Conservation (phyloP, 768 basidiomycete genomes). For the Krasilnikovozyma curviuscula region DNA sequence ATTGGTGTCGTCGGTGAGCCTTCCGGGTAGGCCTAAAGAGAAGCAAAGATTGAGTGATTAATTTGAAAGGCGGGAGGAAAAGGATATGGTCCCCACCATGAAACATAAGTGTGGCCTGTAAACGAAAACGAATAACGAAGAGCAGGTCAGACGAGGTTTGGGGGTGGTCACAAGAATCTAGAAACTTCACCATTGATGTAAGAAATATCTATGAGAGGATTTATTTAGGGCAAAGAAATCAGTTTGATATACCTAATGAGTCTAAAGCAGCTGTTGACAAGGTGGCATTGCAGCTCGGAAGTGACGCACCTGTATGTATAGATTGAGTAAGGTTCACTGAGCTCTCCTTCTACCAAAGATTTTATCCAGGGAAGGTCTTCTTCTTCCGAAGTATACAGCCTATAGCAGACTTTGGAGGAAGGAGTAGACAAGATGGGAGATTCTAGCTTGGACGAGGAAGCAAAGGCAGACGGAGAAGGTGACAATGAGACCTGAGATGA, state of each 20-base stretch:
- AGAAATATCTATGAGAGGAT: constrained; percentile 41
- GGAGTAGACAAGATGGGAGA: too few relatives aligned
- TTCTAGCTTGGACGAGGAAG: too few relatives aligned
- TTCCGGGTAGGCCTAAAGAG: constrained; percentile 40
- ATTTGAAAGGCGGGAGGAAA: neutral
- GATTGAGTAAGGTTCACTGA: constrained; percentile 10
- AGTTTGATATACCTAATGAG: neutral
- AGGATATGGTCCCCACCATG: constrained; percentile 26
- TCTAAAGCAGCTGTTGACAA: too few relatives aligned
- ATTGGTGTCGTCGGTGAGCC: constrained; percentile 40
- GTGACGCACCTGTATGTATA: constrained; percentile 10
- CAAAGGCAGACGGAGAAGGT: too few relatives aligned
- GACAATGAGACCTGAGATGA: too few relatives aligned
- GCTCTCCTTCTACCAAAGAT: constrained; percentile 6
- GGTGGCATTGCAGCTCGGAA: neutral
- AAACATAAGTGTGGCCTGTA: constrained; percentile 74
- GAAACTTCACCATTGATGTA: constrained; percentile 61
- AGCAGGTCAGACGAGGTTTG: constrained; percentile 16
- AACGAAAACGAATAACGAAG: constrained; percentile 22
- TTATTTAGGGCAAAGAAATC: neutral
- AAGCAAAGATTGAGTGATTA: neutral
- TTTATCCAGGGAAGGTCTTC: constrained; percentile 3
- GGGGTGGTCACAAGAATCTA: neutral
- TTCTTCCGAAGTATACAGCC: constrained; percentile 1
- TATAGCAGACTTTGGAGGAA: too few relatives aligned